These are phyloP conservation scores for Candida manassasensis DNA, from an alignment of 805 yeast genomes.

Conservation along the genomic window DNA sequence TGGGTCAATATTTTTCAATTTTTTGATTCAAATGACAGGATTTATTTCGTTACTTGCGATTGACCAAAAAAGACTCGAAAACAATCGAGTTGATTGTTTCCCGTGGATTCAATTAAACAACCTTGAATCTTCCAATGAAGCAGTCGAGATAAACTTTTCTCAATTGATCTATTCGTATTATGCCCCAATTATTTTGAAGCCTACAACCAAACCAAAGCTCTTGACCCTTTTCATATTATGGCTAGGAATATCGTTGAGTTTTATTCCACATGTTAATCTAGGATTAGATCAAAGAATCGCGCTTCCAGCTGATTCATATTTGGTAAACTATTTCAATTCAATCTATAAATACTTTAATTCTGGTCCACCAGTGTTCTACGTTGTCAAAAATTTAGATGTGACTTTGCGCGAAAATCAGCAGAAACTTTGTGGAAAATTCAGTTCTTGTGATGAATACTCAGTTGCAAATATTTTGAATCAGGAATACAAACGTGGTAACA, in stretches of 20 bases:
- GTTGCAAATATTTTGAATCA: slow-evolving; percentile 78
- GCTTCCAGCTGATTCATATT: slow-evolving; percentile 75
- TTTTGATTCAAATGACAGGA: slow-evolving; percentile 73
- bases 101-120: slow-evolving; percentile 45
- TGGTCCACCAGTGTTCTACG: slow-evolving; percentile 91
- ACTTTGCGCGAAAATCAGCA: slow-evolving; percentile 62
- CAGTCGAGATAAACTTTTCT: slow-evolving; percentile 21
- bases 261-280: slow-evolving; percentile 63
- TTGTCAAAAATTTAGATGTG: slow-evolving; percentile 63
- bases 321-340: slow-evolving; percentile 76
- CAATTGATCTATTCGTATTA: slow-evolving; percentile 43
- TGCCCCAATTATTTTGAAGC: slow-evolving; percentile 55
- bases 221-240: slow-evolving; percentile 53
- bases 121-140: slow-evolving; percentile 4
- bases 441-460: slow-evolving; percentile 77
- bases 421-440: slow-evolving; percentile 78
- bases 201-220: slow-evolving; percentile 43
- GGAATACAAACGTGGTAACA: slow-evolving; percentile 63
- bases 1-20: slow-evolving; percentile 74
- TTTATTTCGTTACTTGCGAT: slow-evolving; percentile 69
- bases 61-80: slow-evolving; percentile 60
- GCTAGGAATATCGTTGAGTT: slow-evolving; percentile 63
- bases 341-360: slow-evolving; percentile 67
- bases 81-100: slow-evolving; percentile 53
- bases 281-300: slow-evolving; percentile 92